Evolutionary conservation across 2,329 filamentous ascomycete genomes (phyloP), one percentile per base, ranked within the genome.

Genomic region (Talaromyces sp.): DNA sequence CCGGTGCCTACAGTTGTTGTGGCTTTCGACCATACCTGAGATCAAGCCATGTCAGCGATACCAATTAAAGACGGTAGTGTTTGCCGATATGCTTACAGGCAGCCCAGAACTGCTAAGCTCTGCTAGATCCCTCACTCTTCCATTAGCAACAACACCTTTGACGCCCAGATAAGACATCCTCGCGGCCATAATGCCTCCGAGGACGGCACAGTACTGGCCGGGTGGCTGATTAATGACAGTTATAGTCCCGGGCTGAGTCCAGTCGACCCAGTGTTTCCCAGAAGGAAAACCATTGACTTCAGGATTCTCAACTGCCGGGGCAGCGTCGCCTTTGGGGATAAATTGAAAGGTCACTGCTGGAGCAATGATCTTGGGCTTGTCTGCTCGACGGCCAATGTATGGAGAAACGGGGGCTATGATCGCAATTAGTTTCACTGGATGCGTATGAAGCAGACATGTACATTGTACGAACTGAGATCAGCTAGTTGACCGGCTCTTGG

Each of bases 151-250:
- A 11, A 88, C 81, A 2, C 82, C 88, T 65, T 80, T 78, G 19
- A 84, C 84, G 15, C 84, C 83, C 11, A 87, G 79, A 15, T 82
- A 72, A 68, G 86, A 85, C 82, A 92, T 89, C 22, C 89, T 80
- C 32, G 84, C 78, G 5, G 88, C 89, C 83, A 92, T 89, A 65
- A 92, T 90, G 19, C 89, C 89, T n/a, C 90, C 90, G 6, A 90
- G 82, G 8, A 90, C 82, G 6, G 89, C 89, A 73, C 89, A 91
- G 57, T 81, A 81, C 71, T 91, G 88, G 0, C 79, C 81, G 0
- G 78, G 69, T 0, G 88, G 87, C 68, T 92, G 88, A 63, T 85
- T 83, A 62, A 92, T 81, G 4, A 92, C 77, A 4, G 87, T 84
- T 58, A 92, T 81, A 1, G 85, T 88, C 8, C 80, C 82, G 0